Evolutionary conservation across 805 yeast genomes (phyloP).

Genomic region (Yarrowia bubula): DNA sequence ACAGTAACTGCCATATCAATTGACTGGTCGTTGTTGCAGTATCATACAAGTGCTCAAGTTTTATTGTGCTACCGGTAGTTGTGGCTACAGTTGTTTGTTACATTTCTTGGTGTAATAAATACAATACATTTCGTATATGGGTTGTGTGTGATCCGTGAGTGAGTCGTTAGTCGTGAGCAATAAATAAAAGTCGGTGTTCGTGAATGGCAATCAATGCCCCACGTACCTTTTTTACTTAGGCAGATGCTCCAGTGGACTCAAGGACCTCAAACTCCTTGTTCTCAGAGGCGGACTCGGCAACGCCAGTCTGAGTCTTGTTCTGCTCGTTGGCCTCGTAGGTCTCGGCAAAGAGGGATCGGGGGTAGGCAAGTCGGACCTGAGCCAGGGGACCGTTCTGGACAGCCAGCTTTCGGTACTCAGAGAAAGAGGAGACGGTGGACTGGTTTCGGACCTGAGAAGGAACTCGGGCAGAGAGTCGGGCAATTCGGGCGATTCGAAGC

Average conservation of each 20-base stretch:
- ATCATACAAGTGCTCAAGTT: too few relatives aligned
- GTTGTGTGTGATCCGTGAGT: not conserved
- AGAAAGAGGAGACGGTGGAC: constrained; percentile 26
- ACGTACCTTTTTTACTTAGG: constrained; percentile 21
- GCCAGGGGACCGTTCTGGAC: constrained; percentile 27
- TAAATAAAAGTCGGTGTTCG: constrained; percentile 21
- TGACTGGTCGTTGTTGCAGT: not conserved
- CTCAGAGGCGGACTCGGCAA: constrained; percentile 26
- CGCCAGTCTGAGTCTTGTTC: constrained; percentile 22
- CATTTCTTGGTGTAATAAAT: not conserved
- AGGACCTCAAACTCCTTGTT: constrained; percentile 26
- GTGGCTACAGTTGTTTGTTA: too few relatives aligned
- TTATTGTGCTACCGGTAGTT: too few relatives aligned
- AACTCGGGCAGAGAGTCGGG: constrained; percentile 27
- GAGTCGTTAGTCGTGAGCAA: constrained; percentile 27
- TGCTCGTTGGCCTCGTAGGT: constrained; percentile 11
- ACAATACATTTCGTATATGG: constrained; percentile 15
- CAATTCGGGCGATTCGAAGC: constrained; percentile 26
- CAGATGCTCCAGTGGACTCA: constrained; percentile 24
- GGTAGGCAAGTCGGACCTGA: constrained; percentile 28
- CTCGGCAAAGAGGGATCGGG: constrained; percentile 27
- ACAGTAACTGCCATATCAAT: not conserved
- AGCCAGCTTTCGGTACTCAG: constrained; percentile 28
- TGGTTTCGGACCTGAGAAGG: constrained; percentile 23
- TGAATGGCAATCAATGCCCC: not conserved